These are phyloP conservation scores for Taphrina pruni DNA, from an alignment of 1,139 yeast species.

Conservation along the genomic window DNA sequence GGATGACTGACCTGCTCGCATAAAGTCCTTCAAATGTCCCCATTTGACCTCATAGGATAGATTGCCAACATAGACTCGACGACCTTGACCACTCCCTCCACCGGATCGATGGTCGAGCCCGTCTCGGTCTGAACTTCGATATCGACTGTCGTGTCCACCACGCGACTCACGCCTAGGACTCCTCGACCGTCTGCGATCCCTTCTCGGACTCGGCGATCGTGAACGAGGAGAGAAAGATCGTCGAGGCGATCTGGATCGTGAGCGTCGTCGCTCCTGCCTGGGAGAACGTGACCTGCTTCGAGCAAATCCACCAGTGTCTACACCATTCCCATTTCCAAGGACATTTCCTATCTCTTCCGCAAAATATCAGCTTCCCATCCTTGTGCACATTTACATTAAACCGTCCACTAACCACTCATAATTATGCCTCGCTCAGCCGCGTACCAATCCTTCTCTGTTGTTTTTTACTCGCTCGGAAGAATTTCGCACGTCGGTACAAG, in stretches of 20 bases:
- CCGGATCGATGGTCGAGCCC: constrained; percentile 8
- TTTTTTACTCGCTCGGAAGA: no score
- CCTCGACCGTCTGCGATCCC: constrained; percentile 32
- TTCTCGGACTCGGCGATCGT: constrained; percentile 29
- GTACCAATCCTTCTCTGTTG: not conserved
- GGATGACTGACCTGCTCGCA: constrained; percentile 57
- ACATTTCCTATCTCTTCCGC: constrained; percentile 25
- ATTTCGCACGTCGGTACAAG: no score
- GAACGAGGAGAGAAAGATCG: constrained; percentile 34
- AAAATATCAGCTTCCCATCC: constrained; percentile 28
- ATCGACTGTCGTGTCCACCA: constrained; percentile 20
- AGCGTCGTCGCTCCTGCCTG: constrained; percentile 18
- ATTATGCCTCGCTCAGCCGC: constrained; percentile 10
- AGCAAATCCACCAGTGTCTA: constrained; percentile 6
- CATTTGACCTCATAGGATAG: constrained; percentile 65
- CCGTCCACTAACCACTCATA: constrained; percentile 35
- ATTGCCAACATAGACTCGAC: constrained; percentile 63
- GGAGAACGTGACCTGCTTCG: constrained; percentile 26
- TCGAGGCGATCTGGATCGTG: constrained; percentile 37
- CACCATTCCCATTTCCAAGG: constrained; percentile 3
- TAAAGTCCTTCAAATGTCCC: constrained; percentile 67
- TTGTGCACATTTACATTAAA: not conserved
- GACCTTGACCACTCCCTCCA: constrained; percentile 49
- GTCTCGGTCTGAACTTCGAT: constrained; percentile 10
- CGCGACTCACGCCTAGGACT: constrained; percentile 25